Percentiles rank a stretch among this genome's conserved stretches.
These are phyloP conservation scores for Arabidopsis hybrid DNA, from an alignment of 441 rosid genomes.

Conservation along the genomic window DNA sequence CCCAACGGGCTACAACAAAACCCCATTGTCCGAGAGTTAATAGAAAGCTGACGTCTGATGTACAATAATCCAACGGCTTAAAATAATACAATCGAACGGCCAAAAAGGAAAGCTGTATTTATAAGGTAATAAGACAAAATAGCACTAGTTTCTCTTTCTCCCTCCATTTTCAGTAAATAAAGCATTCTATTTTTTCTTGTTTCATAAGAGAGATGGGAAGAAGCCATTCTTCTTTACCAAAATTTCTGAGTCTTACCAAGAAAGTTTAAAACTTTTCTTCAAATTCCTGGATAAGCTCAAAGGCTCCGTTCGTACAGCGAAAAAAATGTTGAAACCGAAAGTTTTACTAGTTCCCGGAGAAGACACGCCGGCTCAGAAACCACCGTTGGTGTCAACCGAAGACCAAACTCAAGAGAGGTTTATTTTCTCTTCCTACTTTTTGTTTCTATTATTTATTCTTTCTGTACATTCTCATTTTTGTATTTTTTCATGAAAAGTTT, in stretches of 20 bases:
- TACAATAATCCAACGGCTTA: conserved; percentile 20
- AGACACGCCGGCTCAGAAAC: conserved; percentile 8
- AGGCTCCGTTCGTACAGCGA: background rate
- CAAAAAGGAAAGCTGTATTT: background rate
- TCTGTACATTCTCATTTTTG: background rate
- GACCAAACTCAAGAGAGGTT: conserved; percentile 4
- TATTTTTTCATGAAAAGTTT: background rate
- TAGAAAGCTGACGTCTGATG: background rate
- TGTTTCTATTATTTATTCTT: too few relatives aligned
- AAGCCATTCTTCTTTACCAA: too few relatives aligned
- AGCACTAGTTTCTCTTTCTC: conserved; percentile 17
- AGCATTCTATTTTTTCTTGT: background rate
- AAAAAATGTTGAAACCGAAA: background rate
- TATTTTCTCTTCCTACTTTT: background rate
- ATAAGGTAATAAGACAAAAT: background rate
- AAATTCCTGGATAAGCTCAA: background rate
- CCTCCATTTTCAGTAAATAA: conserved; percentile 25
- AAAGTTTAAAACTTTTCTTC: background rate
- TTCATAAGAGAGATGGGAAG: too few relatives aligned
- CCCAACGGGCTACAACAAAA: background rate
- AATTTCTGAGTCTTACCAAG: background rate
- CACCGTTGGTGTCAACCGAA: background rate
- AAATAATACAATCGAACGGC: conserved; percentile 4
- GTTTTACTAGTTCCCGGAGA: background rate
- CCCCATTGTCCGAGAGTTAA: background rate